Evolutionary conservation across 495 filamentous ascomycete genomes (phyloP).

Genomic region (Talaromyces liani): DNA sequence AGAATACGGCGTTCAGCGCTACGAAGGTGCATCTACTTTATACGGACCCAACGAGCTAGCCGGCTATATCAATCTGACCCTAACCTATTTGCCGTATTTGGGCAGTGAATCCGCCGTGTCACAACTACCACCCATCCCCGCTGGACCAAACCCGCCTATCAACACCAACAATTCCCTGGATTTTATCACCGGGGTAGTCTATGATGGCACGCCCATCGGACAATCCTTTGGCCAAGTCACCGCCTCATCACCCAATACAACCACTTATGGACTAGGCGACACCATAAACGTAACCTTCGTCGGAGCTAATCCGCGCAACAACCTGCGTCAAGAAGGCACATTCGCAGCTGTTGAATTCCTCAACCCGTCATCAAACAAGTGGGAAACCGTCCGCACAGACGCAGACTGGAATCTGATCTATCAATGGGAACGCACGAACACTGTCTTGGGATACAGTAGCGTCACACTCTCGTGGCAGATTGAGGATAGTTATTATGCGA

Average conservation of each 20-base stretch:
- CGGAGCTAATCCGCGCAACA: constrained; percentile 86
- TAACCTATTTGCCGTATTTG: constrained; percentile 65
- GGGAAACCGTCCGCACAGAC: constrained; percentile 65
- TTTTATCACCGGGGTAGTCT: constrained; percentile 76
- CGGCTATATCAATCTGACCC: constrained; percentile 82
- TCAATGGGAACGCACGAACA: constrained; percentile 68
- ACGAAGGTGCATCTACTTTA: constrained; percentile 91
- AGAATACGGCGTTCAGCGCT: constrained; percentile 84
- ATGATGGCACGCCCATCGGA: constrained; percentile 62
- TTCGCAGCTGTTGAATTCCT: constrained; percentile 72
- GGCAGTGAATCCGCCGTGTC: constrained; percentile 30
- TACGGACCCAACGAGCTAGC: constrained; percentile 89
- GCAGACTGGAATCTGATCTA: constrained; percentile 75
- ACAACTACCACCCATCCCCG: constrained; percentile 36
- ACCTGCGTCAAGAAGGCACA: constrained; percentile 69
- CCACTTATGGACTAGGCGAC: constrained; percentile 49
- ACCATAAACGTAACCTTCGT: constrained; percentile 63
- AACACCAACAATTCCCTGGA: constrained; percentile 72
- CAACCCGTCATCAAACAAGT: constrained; percentile 40
- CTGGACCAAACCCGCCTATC: constrained; percentile 67
- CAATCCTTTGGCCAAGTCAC: constrained; percentile 71
- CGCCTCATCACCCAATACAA: constrained; percentile 40
- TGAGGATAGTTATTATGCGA: constrained; percentile 42
- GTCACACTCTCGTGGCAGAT: constrained; percentile 77
- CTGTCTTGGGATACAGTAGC: constrained; percentile 67